Evolutionary conservation across 495 filamentous ascomycete genomes (phyloP), one percentile per base, ranked within the genome.

Genomic region (Aspergillus homomorphus): DNA sequence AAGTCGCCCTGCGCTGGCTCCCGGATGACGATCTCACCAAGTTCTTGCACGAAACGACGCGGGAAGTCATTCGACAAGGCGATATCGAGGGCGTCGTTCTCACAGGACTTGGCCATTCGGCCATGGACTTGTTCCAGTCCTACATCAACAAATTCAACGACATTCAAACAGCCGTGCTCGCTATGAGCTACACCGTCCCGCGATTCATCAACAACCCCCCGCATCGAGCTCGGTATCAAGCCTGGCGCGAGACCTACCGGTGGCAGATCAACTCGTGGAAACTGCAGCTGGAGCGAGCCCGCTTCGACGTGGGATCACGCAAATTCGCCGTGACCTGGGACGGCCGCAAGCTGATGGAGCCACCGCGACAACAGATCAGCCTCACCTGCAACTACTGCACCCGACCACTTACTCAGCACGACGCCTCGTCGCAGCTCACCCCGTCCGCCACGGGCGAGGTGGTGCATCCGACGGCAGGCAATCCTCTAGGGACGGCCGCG

Each of bases 61-160:
- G 77, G 10, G 80, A 82, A 23, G 86, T 84, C 23, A 86, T 91
- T 54, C 77, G 77, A 9, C 80, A 85, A 26, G 95, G 95, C 45
- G 87, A 96, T 66, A 85, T 96, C 52, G 90, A 96, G 71, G 94
- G 92, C 16, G 82, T 97, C 46, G 80, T 96, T 9, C 81, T 98
- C 4, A 94, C 94, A 0, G 94, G 94, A 18, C 85, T 98, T 56
- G 71, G 76, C n/a, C 86, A 92, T 59, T 77, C 81, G 30, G 83
- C 89, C 22, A 85, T 96, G 56, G 87, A 92, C 56, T 82, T 98
- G 22, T 87, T 98, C 63, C 86, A 91, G 48, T 88, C 87, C 22
- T 97, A 96, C 70, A 87, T 96, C 64, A 81, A 84, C 58, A 93
- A 91, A 51, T 96, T 87, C 71, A 81, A 84, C 60, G 94, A 98